phyloP scores from a whole-genome alignment of 805 yeast genomes.

The Schizosaccharomyces cryophilus region DNA sequence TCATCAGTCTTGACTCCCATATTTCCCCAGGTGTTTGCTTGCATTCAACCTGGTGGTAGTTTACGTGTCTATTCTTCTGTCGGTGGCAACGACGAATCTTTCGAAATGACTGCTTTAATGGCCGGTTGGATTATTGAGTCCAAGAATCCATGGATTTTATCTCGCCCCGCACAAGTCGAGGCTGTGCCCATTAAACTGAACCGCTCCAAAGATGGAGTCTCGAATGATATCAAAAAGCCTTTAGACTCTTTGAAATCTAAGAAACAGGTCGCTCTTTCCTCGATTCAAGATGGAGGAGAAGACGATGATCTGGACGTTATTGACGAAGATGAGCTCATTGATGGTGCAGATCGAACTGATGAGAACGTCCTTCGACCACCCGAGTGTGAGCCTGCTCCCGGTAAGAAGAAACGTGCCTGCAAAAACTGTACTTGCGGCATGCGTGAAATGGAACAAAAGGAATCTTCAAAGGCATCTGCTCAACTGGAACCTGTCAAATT shows the following conservation, averaged over 20 bases:
- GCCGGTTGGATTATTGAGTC: slow-evolving; percentile 23
- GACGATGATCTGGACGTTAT: slow-evolving; percentile 12
- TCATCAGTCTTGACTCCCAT: slow-evolving; percentile 2
- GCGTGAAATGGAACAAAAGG: slow-evolving; percentile 34
- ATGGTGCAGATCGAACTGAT: slow-evolving; percentile 25
- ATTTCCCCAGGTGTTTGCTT: slow-evolving; percentile 10
- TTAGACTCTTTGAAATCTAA: slow-evolving; percentile 20
- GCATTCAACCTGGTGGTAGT: slow-evolving; percentile 9
- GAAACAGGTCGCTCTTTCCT: slow-evolving; percentile 25
- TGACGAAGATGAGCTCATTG: slow-evolving; percentile 22
- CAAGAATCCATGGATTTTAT: slow-evolving; percentile 17
- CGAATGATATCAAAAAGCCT: slow-evolving; percentile 10
- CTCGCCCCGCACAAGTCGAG: slow-evolving; percentile 4
- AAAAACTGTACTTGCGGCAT: slow-evolving; percentile 96
- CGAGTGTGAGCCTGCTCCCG: slow-evolving; percentile 26
- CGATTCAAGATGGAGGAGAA: slow-evolving; percentile 16
- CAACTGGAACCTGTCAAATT: slow-evolving; percentile 25
- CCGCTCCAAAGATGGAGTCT: slow-evolving; percentile 16
- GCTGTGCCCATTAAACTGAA: slow-evolving; percentile 6
- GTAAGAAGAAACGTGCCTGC: slow-evolving; percentile 72
- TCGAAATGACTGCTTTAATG: slow-evolving; percentile 32
- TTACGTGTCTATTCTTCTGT: slow-evolving; percentile 8
- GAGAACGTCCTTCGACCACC: slow-evolving; percentile 30
- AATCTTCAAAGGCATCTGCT: slow-evolving; percentile 17
- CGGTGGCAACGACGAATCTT: slow-evolving; percentile 17